Base-by-base conservation (phyloP, 2,329 filamentous ascomycete genomes). In the Pestalotiopsis sp. region DNA sequence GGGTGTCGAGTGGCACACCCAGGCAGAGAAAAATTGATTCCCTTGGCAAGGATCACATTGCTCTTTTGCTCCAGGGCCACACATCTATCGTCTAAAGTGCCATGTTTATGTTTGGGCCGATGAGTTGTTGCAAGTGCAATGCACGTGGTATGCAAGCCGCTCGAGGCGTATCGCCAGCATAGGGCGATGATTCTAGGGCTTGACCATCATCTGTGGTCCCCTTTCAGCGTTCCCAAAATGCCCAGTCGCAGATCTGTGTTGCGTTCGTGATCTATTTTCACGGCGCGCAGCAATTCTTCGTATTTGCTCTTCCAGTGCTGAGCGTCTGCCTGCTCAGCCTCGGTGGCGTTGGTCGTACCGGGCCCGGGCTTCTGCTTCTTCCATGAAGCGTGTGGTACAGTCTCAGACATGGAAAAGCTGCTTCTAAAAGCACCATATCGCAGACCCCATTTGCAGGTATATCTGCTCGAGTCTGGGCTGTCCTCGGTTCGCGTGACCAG, bases 261-360 rank as follows among this genome's bases (percentile, higher is more conserved):
- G 72, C 86, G 84, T 72, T 85, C 84, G 73, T 91, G 89, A 69
- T 86, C 85, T 69, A 87, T 86, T 75, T 84, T 85, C 73, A 92
- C 84, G 70, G 86, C 84, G 57, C 86, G 85, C 74, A 91, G 85
- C 72, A 92, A 81, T 67, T 88, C 85, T 58, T 80, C 81, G 71
- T 90, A 90, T 69, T 83, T 87, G 62, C 77, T 77, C 75, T 86
- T 84, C 87, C 87, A 88, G 63, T 82, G 78, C 55, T 79, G 81
- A 3, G 79, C 80, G 4, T 72, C 73, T 13, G 72, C 66, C 63
- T 74, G 70, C n/a, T 66, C 69, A 39, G 69, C 69, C 7, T 68
- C 68, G 20, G 72, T 64, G 61, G 74, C 65, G 64, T 69, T 27
- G 25, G 65, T 36, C 67, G 14, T 70, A 67, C 61, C 68, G 52